Evolutionary conservation across 139 green algal species (phyloP), one percentile per base, ranked within the genome.

Genomic region (Chlorella sp.): DNA sequence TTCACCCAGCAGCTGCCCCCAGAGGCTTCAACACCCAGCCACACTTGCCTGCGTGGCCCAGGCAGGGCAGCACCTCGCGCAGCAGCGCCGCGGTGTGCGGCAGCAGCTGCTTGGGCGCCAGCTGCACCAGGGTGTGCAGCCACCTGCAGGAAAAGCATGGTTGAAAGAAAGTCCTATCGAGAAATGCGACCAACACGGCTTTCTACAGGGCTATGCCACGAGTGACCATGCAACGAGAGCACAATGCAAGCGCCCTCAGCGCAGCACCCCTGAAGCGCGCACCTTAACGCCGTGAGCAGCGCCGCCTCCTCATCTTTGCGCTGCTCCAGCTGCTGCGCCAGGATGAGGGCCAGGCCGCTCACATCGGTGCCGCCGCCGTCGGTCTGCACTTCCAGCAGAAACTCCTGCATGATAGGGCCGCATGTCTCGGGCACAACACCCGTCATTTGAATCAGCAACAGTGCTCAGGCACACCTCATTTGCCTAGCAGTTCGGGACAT

Each of bases 281-380:
- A 99, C 55, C 92, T 91, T 72, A 99, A 83, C 17, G 94, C 93
- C 2, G 95, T 98, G 39, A 97, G 91, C 41, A 91, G 92, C 0
- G 90, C 97, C 72, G 93, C 91, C 79, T 97, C 94, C 55, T 98
- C 95, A n/a, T 44, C 38, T 20, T 65, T 81, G 67, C 84, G 70
- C 60, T 82, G 72, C 30, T 15, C 39, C 62, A 82, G 74, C 80
- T 87, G 74, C 21, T 90, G 85, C n/a, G 94, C 91, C 34, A 96
- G 88, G 20, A 93, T 92, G 2, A 81, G 73, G 5, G 92, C 89
- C 60, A 97, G 82, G 13, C 60, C 41, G 15, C 78, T 81, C 55
- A 90, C 93, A 71, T 94, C 92, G 3, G 90, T 84, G 12, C 55
- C 56, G 28, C 44, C 41, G 39, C 69, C 47, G 57, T 39, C 60